Conservation (phyloP, 2,329 filamentous ascomycete genomes). For the Xylariaceae sp. region DNA sequence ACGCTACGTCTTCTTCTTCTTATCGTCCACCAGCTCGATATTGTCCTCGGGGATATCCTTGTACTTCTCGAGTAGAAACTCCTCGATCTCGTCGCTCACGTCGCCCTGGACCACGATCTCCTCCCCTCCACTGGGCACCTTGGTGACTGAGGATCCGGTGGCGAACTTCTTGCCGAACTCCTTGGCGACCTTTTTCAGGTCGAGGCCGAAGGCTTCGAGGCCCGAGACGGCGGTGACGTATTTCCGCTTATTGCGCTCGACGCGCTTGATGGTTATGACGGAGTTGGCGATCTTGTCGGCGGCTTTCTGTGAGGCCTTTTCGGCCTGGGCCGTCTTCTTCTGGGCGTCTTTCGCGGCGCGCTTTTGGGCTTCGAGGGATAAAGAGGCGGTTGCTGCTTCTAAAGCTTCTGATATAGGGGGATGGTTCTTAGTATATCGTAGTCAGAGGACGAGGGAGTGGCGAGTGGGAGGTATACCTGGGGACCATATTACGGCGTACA, state of each 20-base stretch:
- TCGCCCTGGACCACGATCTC: constrained; percentile 98
- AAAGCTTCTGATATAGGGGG: constrained; percentile 59
- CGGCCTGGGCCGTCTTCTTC: constrained; percentile 95
- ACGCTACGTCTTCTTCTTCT: constrained; percentile 72
- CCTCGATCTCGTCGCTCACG: constrained; percentile 88
- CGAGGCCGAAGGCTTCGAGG: constrained; percentile 83
- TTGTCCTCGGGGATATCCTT: constrained; percentile 91
- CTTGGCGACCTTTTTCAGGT: constrained; percentile 94
- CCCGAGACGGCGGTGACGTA: constrained; percentile 91
- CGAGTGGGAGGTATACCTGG: constrained; percentile 54
- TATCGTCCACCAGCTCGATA: constrained; percentile 90
- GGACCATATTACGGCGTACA: constrained; percentile 82
- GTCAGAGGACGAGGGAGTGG: background rate
- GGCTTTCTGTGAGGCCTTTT: constrained; percentile 78
- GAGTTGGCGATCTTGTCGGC: constrained; percentile 78
- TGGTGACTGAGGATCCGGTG: constrained; percentile 88
- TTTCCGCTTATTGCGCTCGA: constrained; percentile 97
- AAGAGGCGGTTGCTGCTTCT: constrained; percentile 75
- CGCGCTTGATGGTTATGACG: constrained; percentile 87
- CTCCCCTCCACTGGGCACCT: constrained; percentile 78
- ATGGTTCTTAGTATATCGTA: background rate
- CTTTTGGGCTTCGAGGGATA: constrained; percentile 89
- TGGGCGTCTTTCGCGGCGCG: constrained; percentile 92
- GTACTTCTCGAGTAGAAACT: constrained; percentile 86
- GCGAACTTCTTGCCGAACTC: constrained; percentile 99